phyloP scores from a whole-genome alignment of 2,329 filamentous ascomycete species.

The Teratosphaeria gauchensis region DNA sequence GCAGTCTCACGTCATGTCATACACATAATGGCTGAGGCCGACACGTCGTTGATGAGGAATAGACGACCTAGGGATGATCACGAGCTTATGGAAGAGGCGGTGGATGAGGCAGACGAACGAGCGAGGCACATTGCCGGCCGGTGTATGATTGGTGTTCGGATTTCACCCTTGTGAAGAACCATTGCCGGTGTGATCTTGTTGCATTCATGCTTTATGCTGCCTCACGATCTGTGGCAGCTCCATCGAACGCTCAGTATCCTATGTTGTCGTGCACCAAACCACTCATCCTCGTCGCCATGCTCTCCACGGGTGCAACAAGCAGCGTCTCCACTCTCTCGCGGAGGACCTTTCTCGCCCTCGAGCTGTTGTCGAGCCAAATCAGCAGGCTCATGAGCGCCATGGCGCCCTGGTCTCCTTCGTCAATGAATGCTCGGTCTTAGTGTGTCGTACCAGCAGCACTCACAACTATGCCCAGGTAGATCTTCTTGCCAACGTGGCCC shows the following conservation, averaged over 20 bases:
- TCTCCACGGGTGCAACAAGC: not conserved
- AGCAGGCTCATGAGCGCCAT: not conserved
- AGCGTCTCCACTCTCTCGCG: not conserved
- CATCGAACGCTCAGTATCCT: not conserved
- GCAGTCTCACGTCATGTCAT: not conserved
- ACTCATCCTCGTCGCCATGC: not conserved
- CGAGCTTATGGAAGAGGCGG: not conserved
- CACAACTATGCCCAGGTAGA: not conserved
- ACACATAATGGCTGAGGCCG: not conserved
- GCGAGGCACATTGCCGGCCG: not conserved
- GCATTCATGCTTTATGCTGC: not conserved
- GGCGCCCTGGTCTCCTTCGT: not conserved
- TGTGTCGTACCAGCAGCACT: not conserved
- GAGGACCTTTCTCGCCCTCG: not conserved
- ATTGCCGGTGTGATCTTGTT: not conserved
- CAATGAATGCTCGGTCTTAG: not conserved
- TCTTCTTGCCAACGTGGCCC: not conserved
- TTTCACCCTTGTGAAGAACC: not conserved
- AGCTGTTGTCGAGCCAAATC: not conserved
- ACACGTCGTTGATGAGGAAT: not conserved
- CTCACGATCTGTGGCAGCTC: not conserved
- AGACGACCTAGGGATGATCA: not conserved
- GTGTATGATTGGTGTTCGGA: not conserved
- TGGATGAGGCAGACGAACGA: not conserved
- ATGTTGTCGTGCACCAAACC: not conserved